Evolutionary conservation across 805 yeast genomes (phyloP), one percentile per base, ranked within the genome.

Genomic region (Kuraishia piskuri): DNA sequence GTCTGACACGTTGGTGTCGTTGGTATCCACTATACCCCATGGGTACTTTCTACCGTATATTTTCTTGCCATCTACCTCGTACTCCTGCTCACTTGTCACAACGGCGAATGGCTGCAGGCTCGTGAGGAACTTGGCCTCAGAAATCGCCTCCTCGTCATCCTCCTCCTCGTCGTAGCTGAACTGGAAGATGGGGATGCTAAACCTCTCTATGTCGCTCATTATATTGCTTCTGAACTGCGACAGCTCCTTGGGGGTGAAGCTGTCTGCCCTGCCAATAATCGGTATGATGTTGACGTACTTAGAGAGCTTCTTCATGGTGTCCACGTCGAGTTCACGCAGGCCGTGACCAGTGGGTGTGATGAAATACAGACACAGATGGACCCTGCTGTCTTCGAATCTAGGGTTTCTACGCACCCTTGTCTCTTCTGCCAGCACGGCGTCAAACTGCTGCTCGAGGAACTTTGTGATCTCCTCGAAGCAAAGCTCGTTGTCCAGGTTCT

Each of bases 361-460:
- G 63, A 87, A 86, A 65, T 87, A 87, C 50, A 87, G 67, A 57
- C 86, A 78, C 7, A 82, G 83, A 63, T 87, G 94, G 46, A 87
- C 88, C 61, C 94, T 75, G 19, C 90, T 77, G 69, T 88, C 92
- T 59, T 79, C 84, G 63, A 86, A 83, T 58, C 88, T 75, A 23
- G 96, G 96, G 65, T 89, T 88, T 76, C 97, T 84, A 67, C 79
- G 79, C 58, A 90, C 88, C 57, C 92, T 77, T 1, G 94, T 87
- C 67, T 90, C 97, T 66, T 90, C 96, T 1, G 88, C 89, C 49
- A 90, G 75, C 0, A 88, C 90, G 54, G 77, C 72, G 64, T 86
- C 91, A 63, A 86, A 87, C 63, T 87, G 92, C 64, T 84, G 90
- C 64, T 84, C 86, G 61, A 88, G 69, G 64, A 78, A 88, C 54